phyloP scores from a whole-genome alignment of 495 filamentous ascomycete genomes.

The Neurospora sp. region DNA sequence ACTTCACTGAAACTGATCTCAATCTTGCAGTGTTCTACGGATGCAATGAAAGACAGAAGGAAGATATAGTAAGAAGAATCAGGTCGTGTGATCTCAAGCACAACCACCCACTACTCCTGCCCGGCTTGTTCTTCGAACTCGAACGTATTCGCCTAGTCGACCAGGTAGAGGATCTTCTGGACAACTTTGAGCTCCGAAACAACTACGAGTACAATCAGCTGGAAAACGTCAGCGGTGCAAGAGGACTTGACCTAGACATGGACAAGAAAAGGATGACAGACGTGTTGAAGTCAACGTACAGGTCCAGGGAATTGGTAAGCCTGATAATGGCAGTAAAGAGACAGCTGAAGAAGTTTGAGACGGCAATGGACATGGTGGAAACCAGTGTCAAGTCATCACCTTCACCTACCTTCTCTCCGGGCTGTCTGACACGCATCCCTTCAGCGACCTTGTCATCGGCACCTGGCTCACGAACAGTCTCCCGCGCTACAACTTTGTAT shows the following conservation, averaged over 20 bases:
- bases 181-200: not conserved
- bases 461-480: not conserved
- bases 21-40: not conserved
- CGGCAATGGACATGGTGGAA: not conserved
- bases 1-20: not conserved
- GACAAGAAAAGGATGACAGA: not conserved
- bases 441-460: not conserved
- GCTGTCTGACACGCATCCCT: not conserved
- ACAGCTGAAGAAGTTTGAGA: not conserved
- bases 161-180: not conserved
- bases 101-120: not conserved
- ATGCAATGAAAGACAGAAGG: not conserved
- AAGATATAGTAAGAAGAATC: not conserved
- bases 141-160: not conserved
- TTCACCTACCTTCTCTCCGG: not conserved
- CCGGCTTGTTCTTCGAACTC: not conserved
- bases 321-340: not conserved
- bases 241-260: not conserved
- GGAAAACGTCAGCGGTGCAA: not conserved
- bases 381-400: not conserved
- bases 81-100: not conserved
- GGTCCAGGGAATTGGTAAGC: not conserved
- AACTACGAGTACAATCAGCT: not conserved
- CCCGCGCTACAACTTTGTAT: not conserved
- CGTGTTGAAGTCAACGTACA: not conserved